Conservation (phyloP, 2,329 filamentous ascomycete genomes). For the Hyphodiscus sp. region DNA sequence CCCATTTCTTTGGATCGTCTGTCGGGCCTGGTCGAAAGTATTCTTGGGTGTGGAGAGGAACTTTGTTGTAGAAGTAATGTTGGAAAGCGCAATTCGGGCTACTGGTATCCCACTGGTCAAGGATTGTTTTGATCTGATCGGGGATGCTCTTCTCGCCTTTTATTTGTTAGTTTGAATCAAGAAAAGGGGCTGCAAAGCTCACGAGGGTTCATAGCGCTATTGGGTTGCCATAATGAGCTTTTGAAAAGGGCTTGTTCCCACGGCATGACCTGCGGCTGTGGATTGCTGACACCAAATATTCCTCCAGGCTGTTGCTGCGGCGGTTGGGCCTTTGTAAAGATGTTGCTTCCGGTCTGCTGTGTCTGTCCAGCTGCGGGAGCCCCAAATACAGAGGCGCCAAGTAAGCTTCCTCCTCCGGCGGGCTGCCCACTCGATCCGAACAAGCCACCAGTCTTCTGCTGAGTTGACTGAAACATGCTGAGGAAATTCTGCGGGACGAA, state of each 20-base stretch:
- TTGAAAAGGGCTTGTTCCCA: slow-evolving; percentile 10
- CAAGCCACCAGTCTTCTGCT: slow-evolving; percentile 19
- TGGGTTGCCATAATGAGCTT: slow-evolving; percentile 27
- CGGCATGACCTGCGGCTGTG: slow-evolving; percentile 5
- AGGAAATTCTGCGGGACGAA: not conserved
- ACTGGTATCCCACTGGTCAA: slow-evolving; percentile 67
- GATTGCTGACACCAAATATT: slow-evolving; percentile 5
- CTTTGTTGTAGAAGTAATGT: slow-evolving; percentile 83
- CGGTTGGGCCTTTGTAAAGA: slow-evolving; percentile 14
- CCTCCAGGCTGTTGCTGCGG: slow-evolving; percentile 5
- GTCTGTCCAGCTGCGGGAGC: slow-evolving; percentile 8
- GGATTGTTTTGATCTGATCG: slow-evolving; percentile 65
- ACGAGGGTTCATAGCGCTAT: slow-evolving; percentile 25
- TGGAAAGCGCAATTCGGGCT: slow-evolving; percentile 68
- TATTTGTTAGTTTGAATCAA: slow-evolving; percentile 13
- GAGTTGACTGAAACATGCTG: slow-evolving; percentile 21
- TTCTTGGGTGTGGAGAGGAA: slow-evolving; percentile 66
- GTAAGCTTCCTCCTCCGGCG: slow-evolving; percentile 1
- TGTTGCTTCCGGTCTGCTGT: slow-evolving; percentile 13
- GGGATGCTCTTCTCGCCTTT: slow-evolving; percentile 64
- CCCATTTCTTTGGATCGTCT: slow-evolving; percentile 75
- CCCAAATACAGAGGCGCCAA: slow-evolving; percentile 11
- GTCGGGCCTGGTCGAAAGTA: slow-evolving; percentile 65
- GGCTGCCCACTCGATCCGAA: slow-evolving; percentile 15
- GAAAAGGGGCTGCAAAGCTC: slow-evolving; percentile 1